Evolutionary conservation across 2,329 filamentous ascomycete species (phyloP).

Genomic region (Apiospora rasikravindrae): DNA sequence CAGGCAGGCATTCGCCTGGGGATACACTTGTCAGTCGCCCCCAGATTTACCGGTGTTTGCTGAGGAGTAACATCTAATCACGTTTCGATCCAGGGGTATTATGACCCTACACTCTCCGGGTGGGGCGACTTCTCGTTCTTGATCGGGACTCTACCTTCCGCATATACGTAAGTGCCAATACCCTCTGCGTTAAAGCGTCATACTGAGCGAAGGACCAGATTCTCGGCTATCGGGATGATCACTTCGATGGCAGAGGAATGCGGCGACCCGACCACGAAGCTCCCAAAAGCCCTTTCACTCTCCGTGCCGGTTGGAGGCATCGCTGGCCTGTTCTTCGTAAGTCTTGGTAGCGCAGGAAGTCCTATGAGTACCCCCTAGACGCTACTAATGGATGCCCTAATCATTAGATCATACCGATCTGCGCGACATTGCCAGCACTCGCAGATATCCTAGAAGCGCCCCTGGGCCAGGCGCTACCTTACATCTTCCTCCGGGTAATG

Average conservation of each 20-base stretch:
- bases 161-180: slow-evolving; percentile 49
- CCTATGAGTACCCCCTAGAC: not conserved
- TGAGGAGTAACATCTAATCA: not conserved
- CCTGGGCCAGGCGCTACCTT: slow-evolving; percentile 59
- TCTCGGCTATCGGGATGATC: slow-evolving; percentile 67
- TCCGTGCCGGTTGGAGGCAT: slow-evolving; percentile 59
- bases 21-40: slow-evolving; percentile 51
- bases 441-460: slow-evolving; percentile 51
- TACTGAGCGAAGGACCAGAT: slow-evolving; percentile 34
- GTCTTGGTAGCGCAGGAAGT: slow-evolving; percentile 19
- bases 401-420: slow-evolving; percentile 54
- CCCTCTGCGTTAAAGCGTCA: too few species aligned
- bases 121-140: slow-evolving; percentile 67
- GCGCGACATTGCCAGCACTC: slow-evolving; percentile 48
- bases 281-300: slow-evolving; percentile 57
- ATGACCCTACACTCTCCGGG: slow-evolving; percentile 59
- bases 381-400: not conserved
- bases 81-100: slow-evolving; percentile 47
- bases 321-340: slow-evolving; percentile 58
- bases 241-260: slow-evolving; percentile 67
- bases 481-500: slow-evolving; percentile 57
- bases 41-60: not conserved
- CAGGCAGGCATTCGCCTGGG: slow-evolving; percentile 55
- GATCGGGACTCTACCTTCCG: slow-evolving; percentile 64
- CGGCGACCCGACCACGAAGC: slow-evolving; percentile 54